Evolutionary conservation across 2,329 filamentous ascomycete genomes (phyloP), one percentile per base, ranked within the genome.

Genomic region (Colletotrichum higginsianum): DNA sequence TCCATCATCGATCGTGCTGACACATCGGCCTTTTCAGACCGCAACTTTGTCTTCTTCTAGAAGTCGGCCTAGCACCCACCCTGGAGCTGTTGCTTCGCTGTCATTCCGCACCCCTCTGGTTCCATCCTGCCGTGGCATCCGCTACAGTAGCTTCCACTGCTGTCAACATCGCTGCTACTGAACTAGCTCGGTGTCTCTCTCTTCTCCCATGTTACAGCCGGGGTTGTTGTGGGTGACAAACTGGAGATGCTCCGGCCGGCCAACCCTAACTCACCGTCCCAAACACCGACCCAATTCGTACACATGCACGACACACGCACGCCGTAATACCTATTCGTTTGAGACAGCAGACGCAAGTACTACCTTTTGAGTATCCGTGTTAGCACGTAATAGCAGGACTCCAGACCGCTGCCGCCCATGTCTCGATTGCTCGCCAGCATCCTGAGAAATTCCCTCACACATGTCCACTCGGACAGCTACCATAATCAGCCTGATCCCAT

Each of bases 391-490:
- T 49, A 57, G 42, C 50, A 18, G 26, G 15, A 55, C 42, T 61
- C 57, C 57, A 71, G 69, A 68, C 69, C 69, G 68, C 68, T 46
- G 46, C n/a, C 26, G 18, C 38, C 62, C 56, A 26, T 63, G 30
- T 12, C 35, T 61, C 44, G 67, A 46, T 47, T 67, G 62, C 53
- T 66, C 38, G 16, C 23, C 44, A 50, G 26, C 35, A 64, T 72
- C 35, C 71, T 49, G 61, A 66, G 35, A 72, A 73, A 74, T 74
- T 73, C 69, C 72, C 72, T 74, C 72, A 70, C 52, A 40, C 61
- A 68, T 68, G 61, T 56, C 69, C 69, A 69, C 63, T 61, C 71
- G 60, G 63, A 61, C 46, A 30, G 55, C 60, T 67, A 66, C 63
- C 71, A 67, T 53, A 67, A 67, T 66, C 62, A 72, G 64, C 65